These are phyloP conservation scores for Quercus gilva DNA, from an alignment of 306 rosid species.

Conservation along the genomic window DNA sequence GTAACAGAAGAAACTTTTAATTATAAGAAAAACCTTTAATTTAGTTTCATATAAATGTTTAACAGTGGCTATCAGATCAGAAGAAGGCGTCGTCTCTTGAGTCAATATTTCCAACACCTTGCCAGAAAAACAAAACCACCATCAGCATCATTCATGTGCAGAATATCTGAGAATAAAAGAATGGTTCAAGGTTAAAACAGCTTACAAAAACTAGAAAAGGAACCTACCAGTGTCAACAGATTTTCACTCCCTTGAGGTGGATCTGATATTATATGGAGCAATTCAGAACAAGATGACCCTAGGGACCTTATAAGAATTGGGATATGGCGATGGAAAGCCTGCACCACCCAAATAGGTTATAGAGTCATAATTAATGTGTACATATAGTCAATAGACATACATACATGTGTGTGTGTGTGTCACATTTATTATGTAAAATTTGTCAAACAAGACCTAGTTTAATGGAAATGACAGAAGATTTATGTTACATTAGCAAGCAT, in stretches of 20 bases:
- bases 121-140: slow-evolving; percentile 33
- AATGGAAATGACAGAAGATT: background rate
- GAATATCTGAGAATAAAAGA: slow-evolving; percentile 6
- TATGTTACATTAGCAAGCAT: background rate
- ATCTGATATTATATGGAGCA: slow-evolving; percentile 82
- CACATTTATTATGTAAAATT: background rate
- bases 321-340: slow-evolving; percentile 95
- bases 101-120: slow-evolving; percentile 92
- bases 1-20: slow-evolving; percentile 13
- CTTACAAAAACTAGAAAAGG: slow-evolving; percentile 21
- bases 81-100: slow-evolving; percentile 71
- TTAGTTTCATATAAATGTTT: slow-evolving; percentile 91
- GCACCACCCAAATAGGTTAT: slow-evolving; percentile 25
- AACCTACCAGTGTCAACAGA: slow-evolving; percentile 78
- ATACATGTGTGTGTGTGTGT: too few relatives aligned
- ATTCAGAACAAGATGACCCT: slow-evolving; percentile 79
- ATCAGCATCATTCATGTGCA: slow-evolving; percentile 4
- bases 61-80: slow-evolving; percentile 84
- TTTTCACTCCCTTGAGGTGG: slow-evolving; percentile 99
- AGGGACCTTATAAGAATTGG: slow-evolving; percentile 86
- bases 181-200: slow-evolving; percentile 1
- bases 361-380: slow-evolving; percentile 19
- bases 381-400: background rate
- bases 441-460: background rate
- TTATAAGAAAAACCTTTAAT: slow-evolving; percentile 55